Evolutionary conservation across 2,329 filamentous ascomycete genomes (phyloP), one percentile per base, ranked within the genome.

Genomic region (Mycosphaerella sp.): DNA sequence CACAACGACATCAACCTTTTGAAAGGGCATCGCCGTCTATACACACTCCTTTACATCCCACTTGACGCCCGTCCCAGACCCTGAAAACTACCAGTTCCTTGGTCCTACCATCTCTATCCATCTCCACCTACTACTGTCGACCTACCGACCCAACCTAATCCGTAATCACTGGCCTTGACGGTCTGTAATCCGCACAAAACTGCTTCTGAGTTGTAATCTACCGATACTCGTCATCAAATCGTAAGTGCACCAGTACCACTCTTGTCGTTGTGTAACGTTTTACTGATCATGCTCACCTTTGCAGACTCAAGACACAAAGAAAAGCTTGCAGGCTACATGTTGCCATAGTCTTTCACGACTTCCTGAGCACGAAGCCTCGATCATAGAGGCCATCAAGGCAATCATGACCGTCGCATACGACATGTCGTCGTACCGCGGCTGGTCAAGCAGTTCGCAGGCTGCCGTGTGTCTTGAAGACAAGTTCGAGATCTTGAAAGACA

Each of bases 401-500:
- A 82, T 66, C 61, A 94, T 94, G 87, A 87, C 86, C 41, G 81
- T 88, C 71, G 78, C 81, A 66, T 83, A 84, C 70, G 63, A 68
- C 45, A 74, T 82, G 64, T 79, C 85, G 70, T 81, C 85, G 70
- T 81, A 84, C 64, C 81, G 86, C 68, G 81, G 81, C 70, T 79
- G 81, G 61, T 58, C 66, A 30, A 74, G 70, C 58, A 70, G 68
- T 59, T 75, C 68, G 65, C 78, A 72, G 67, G 72, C 70, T 17
- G 71, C 76, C 54, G 52, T 67, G 64, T 84, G 72, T 48, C 81
- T 98, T 48, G 90, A 96, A 69, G 93, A 98, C 68, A 84, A 90
- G 62, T 98, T 96, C 68, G 91, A 98, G 71, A 84, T 98, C 49
- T 75, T 98, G 68, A 98, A 97, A 73, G 93, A 98, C 66, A 94